Evolutionary conservation across 139 green algal genomes (phyloP).

Genomic region (Marvania coccoides): DNA sequence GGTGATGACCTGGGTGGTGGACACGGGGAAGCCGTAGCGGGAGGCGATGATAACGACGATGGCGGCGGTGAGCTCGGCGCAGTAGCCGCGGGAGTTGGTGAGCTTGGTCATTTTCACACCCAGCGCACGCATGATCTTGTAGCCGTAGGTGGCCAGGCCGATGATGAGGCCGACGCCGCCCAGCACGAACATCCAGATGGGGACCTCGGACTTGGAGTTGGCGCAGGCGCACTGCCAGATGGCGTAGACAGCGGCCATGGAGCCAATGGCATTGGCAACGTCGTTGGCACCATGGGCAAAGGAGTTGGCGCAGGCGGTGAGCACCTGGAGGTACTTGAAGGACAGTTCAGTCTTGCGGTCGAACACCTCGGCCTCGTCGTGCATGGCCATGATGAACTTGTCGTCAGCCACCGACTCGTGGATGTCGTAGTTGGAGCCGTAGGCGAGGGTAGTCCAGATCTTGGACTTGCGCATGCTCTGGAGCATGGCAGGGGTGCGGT

Average conservation of each 20-base stretch:
- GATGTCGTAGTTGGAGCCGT: constrained; percentile 18
- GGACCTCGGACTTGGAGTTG: constrained; percentile 14
- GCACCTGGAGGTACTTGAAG: constrained; percentile 74
- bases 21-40: constrained; percentile 50
- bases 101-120: constrained; percentile 47
- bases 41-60: constrained; percentile 46
- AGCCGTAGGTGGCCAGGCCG: constrained; percentile 64
- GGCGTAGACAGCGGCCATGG: constrained; percentile 55
- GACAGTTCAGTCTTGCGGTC: constrained; percentile 53
- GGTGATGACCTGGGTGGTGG: constrained; percentile 58
- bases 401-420: constrained; percentile 30
- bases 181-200: constrained; percentile 60
- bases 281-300: constrained; percentile 82
- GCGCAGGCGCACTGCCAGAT: constrained; percentile 16
- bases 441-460: neutral
- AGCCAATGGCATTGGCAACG: constrained; percentile 69
- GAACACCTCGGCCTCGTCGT: constrained; percentile 58
- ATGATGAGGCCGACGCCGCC: constrained; percentile 63
- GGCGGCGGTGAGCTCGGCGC: constrained; percentile 47
- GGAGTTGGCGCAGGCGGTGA: constrained; percentile 70
- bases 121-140: constrained; percentile 51
- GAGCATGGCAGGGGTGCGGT: constrained; percentile 10
- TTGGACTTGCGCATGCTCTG: constrained; percentile 10
- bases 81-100: constrained; percentile 49
- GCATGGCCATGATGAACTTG: constrained; percentile 33